Evolutionary conservation across 208 protist genomes (phyloP), one percentile per base, ranked within the genome.

Genomic region (Wallacemonas sp.): DNA sequence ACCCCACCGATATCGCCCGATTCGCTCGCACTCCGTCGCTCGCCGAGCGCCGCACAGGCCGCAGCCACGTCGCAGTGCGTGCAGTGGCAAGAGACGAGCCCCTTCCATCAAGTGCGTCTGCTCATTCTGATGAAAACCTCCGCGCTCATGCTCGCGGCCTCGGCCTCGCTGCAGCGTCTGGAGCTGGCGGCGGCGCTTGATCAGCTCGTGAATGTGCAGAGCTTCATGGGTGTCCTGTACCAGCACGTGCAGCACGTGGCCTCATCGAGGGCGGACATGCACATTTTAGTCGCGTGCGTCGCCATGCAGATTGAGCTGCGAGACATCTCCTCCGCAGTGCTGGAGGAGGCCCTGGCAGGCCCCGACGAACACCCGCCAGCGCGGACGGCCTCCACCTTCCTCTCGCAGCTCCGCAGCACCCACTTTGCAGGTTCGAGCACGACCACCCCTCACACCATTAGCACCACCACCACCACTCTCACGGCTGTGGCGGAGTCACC

Each of bases 51-150:
- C 36, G 36, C 7, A 16, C 10, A 8, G 44, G 8, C 48, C 25
- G 25, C 22, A 31, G 8, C 25, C 16, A 7, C 25, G 10, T 11
- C 48, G 0, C 22, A 14, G 3, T n/a, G n/a, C 20, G 52, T 59
- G 0, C 31, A 25, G 26, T 3, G 4, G 29, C 52, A 42, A 7
- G 31, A 33, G 20, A 26, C 52, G 8, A 42, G 52, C n/a, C 52
- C 52, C 3, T 59, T 59, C 28, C 52, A 59, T 8, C 72, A 89
- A 54, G 66, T 86, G 61, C 79, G 83, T 14, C 76, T 72, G 65
- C 61, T 89, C 18, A 77, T 89, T 18, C 46, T 84, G 38, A 70
- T 89, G 41, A 89, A 89, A 42, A 70, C 72, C 18, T 66, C 83
- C 12, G 62, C 77, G 26, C 46, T 86, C 46, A 31, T 89, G 16